Conservation (phyloP, 208 protist genomes). For the Trypanosoma congolense region DNA sequence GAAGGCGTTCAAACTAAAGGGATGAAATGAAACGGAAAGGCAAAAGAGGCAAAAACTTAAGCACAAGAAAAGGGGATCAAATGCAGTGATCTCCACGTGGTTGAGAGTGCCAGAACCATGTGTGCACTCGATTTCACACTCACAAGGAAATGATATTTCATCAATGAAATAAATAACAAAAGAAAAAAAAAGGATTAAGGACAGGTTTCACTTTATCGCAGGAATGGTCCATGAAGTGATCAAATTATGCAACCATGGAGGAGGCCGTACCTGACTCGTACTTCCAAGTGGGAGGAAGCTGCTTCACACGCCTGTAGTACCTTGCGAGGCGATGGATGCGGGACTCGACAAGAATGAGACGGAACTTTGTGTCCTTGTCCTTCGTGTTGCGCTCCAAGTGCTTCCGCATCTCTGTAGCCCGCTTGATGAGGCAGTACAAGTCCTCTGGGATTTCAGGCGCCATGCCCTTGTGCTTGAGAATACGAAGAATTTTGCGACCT, state of each 20-base stretch:
- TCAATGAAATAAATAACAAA: background rate
- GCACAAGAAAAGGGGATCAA: too few species aligned
- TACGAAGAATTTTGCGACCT: slow-evolving; percentile 99
- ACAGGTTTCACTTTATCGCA: too few species aligned
- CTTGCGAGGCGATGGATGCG: slow-evolving; percentile 98
- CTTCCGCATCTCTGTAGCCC: slow-evolving; percentile 99
- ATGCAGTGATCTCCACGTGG: too few species aligned
- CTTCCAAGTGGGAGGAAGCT: slow-evolving; percentile 79
- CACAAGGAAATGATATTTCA: too few species aligned
- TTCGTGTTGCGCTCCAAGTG: slow-evolving; percentile 98
- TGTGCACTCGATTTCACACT: too few species aligned
- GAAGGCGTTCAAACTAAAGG: too few species aligned
- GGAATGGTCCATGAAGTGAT: too few species aligned
- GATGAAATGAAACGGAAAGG: too few species aligned
- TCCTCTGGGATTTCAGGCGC: slow-evolving; percentile 99
- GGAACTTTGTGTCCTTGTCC: slow-evolving; percentile 99
- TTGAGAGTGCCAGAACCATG: too few species aligned
- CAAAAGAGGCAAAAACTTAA: too few species aligned
- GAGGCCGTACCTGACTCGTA: slow-evolving; percentile 81
- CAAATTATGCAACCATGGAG: slow-evolving; percentile 54
- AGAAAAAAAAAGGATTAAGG: slow-evolving; percentile 3
- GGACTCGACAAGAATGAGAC: slow-evolving; percentile 99
- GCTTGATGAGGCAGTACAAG: slow-evolving; percentile 99
- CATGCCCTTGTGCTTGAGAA: slow-evolving; percentile 99
- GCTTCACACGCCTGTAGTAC: slow-evolving; percentile 95